Conservation (phyloP, 495 filamentous ascomycete species). For the Penicillium pulvis region DNA sequence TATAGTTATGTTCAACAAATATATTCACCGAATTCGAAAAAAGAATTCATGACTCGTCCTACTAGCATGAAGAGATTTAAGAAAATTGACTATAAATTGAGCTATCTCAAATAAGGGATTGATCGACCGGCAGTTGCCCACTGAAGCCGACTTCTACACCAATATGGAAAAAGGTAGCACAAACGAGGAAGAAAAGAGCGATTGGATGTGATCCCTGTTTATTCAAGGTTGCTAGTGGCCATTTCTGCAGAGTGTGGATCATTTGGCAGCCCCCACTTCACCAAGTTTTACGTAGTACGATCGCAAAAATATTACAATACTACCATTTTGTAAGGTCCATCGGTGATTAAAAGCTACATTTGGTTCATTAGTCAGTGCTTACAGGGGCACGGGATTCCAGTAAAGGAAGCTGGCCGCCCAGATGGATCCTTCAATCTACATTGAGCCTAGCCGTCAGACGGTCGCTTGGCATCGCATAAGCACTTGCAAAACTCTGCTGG, state of each 20-base stretch:
- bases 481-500: not conserved
- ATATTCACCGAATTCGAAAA: too few species aligned
- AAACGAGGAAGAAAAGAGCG: not conserved
- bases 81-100: not conserved
- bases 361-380: slow-evolving; percentile 36
- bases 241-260: not conserved
- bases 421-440: not conserved
- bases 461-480: not conserved
- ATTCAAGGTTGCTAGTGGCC: not conserved
- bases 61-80: not conserved
- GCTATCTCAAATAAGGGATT: not conserved
- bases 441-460: not conserved
- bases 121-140: not conserved
- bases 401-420: not conserved
- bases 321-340: not conserved
- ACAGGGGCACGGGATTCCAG: not conserved
- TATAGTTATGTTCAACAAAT: too few species aligned
- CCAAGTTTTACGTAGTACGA: not conserved
- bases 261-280: not conserved
- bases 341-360: not conserved
- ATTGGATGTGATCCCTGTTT: not conserved
- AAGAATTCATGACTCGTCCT: too few species aligned
- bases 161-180: not conserved
- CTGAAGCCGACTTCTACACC: not conserved
- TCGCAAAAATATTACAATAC: not conserved